Base-by-base conservation (phyloP, 2,329 filamentous ascomycete genomes). In the Parastagonospora avenae region DNA sequence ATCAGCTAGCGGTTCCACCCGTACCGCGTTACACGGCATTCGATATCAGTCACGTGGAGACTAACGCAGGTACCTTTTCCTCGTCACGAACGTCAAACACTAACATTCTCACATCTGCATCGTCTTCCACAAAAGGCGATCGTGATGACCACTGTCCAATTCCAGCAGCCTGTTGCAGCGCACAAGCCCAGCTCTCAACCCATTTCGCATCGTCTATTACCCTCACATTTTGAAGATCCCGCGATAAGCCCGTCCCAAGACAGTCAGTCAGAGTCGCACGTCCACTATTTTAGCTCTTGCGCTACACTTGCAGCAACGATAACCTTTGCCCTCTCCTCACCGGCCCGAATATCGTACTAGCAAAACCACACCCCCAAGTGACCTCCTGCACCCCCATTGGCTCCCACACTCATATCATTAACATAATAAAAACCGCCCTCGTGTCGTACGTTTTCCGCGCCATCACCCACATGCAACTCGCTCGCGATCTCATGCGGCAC, bases 11-110 rank as follows among this genome's bases (percentile, higher is more conserved):
- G 40, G 39, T 47, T 12, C 28, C 19, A 52, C 51, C 52, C 44
- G 50, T 51, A 48, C 48, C 42, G 50, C 43, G 58, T 61, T 54
- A 42, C 56, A 61, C 46, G 14, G 40, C 46, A 42, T 49, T 4
- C 8, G 39, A 27, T 15, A 14, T 33, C 24, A 16, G 28, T 49
- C 46, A 49, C 46, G 46, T 49, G 46, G 35, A 33, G 31, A 43
- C 46, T 49, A 49, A 33, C 40, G 46, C 46, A 49, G 46, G 46
- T 49, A 49, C 46, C 14, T 15, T 27, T 37, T n/a, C 8, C 27
- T 14, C 29, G 9, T 15, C 27, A 16, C 30, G 30, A 35, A 32
- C 31, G 11, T 28, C 16, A 33, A 32, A 16, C 29, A 32, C 29
- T 31, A 7, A 29, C n/a, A 16, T 39, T 8, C 15, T 36, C 33